Evolutionary conservation across 139 green algal genomes (phyloP).

Genomic region (Chlorella vulgaris): DNA sequence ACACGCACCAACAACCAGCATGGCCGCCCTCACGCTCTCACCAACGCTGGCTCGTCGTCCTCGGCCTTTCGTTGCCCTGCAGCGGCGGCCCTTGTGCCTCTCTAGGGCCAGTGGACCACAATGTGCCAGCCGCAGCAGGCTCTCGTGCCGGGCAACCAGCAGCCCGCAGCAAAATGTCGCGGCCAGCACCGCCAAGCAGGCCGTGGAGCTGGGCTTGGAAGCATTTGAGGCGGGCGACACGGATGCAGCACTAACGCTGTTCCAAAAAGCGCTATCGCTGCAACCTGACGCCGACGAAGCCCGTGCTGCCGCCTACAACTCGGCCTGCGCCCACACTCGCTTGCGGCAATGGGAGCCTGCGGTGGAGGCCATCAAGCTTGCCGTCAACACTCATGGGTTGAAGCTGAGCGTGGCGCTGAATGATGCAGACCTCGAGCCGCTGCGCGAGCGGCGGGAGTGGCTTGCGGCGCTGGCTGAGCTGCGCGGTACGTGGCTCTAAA

Average conservation of each 20-base stretch:
- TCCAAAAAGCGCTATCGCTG: conserved; percentile 70
- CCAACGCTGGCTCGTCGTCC: neutral
- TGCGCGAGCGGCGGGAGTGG: conserved; percentile 90
- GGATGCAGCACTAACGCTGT: conserved; percentile 68
- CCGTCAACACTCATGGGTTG: conserved; percentile 85
- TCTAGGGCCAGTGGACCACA: neutral
- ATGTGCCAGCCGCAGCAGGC: neutral
- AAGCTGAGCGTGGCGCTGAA: conserved; percentile 82
- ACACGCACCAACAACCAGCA: too few species aligned
- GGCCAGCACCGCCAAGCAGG: conserved; percentile 53
- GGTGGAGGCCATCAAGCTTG: conserved; percentile 66
- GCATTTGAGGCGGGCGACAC: conserved; percentile 48
- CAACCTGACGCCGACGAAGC: conserved; percentile 85
- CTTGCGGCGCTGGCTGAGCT: conserved; percentile 64
- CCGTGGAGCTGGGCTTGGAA: conserved; percentile 67
- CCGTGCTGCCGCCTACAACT: conserved; percentile 91
- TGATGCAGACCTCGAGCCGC: conserved; percentile 77
- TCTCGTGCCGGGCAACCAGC: neutral
- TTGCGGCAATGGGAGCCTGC: conserved; percentile 81
- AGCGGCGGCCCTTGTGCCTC: neutral
- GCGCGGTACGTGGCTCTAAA: conserved; percentile 41
- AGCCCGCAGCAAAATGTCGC: neutral
- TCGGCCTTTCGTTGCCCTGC: neutral
- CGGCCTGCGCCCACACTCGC: conserved; percentile 82
- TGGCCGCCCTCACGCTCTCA: neutral